Base-by-base conservation (phyloP, 129 eudicot genomes). In the Artemisia argyi region DNA sequence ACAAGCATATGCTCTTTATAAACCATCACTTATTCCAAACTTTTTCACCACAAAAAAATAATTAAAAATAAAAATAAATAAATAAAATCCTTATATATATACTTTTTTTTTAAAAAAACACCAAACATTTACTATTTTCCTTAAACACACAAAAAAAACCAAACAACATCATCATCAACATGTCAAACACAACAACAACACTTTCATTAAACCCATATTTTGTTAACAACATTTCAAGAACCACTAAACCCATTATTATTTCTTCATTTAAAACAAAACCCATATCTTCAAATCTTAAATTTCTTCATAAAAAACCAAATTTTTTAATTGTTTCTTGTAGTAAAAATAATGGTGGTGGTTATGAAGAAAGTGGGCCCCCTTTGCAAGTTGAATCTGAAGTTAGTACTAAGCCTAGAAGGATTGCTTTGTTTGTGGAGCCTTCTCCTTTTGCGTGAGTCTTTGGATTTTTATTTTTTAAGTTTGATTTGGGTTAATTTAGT, bases 341-440 rank as follows among this genome's bases (percentile, higher is more conserved):
- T 7, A 95, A 89, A 71, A 89, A 79, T 14, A 83, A 82, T 16
- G 92, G 84, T 16, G 92, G 84, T 61, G 88, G 76, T 13, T 83
- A 82, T 14, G 95, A 87, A 52, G 91, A 84, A 60, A 85, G 82
- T 12, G 73, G 68, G 4, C 84, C 89, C 7, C 87, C 89, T 69
- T 84, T 79, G 69, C 76, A 84, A 32, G 76, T 86, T 69, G 97
- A 88, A 65, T 70, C 83, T 2, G 90, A 83, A 39, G 64, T 74
- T 69, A 81, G 52, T 56, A 68, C 89, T n/a, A 81, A 63, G 79
- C 99, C 99, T 65, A 78, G 96, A 66, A 91, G 99, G 30, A 94
- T 94, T 84, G 99, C 88, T 79, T 83, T 94, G 61, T 94, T 94
- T 82, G 99, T 94, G 42, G 99, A 94, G 88, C 99, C 99, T 58